Evolutionary conservation across 139 green algal genomes (phyloP).

Genomic region (Tetraselmis striata): DNA sequence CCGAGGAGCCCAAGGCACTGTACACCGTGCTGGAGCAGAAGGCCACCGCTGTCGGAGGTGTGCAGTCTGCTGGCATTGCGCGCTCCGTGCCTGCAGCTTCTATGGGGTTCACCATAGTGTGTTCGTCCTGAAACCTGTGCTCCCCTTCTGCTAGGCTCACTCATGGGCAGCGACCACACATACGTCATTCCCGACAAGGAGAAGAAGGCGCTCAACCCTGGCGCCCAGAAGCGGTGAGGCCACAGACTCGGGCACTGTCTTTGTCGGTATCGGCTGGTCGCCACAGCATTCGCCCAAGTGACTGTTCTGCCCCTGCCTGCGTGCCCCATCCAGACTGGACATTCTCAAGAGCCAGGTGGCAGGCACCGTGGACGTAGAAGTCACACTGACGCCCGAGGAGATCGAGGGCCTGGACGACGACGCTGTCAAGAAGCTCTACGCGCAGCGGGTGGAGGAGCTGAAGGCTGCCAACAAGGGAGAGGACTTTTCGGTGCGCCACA

Average conservation of each 20-base stretch:
- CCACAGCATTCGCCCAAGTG: no score
- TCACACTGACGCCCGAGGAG: not conserved
- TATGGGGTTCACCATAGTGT: no score
- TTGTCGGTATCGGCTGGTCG: no score
- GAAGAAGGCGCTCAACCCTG: constrained; percentile 5
- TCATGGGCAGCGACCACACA: constrained; percentile 84
- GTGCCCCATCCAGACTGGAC: not conserved
- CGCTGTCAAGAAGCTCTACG: constrained; percentile 16
- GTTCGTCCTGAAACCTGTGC: no score
- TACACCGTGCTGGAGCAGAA: constrained; percentile 72
- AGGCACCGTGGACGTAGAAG: not conserved
- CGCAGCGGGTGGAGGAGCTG: constrained; percentile 39
- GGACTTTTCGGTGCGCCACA: constrained; percentile 68
- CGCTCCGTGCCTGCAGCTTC: constrained; percentile 10
- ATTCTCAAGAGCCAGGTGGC: not conserved
- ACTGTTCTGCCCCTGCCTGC: not conserved
- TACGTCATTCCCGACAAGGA: constrained; percentile 71
- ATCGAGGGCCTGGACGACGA: constrained; percentile 11
- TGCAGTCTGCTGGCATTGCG: constrained; percentile 3
- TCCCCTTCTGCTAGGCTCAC: no score
- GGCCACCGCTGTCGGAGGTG: constrained; percentile 28
- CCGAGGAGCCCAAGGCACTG: constrained; percentile 22
- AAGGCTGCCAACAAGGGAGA: constrained; percentile 43
- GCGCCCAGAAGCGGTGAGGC: constrained; percentile 30
- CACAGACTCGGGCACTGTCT: no score